Evolutionary conservation across 306 rosid genomes (phyloP).

Genomic region (Macrotyloma uniflorum): DNA sequence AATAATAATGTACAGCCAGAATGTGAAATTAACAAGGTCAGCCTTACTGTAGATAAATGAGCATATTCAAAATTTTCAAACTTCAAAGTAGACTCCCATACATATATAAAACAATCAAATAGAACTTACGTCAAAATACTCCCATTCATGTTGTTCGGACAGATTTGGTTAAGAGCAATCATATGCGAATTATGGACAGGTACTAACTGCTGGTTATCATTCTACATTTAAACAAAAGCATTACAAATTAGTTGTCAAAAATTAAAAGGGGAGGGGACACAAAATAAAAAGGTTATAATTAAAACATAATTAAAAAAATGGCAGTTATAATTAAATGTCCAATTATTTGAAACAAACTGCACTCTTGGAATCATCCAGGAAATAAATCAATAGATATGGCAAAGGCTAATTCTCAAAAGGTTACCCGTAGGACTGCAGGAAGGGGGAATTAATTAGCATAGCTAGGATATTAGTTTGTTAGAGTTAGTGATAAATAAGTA

Average conservation of each 20-base stretch:
- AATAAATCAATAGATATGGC: background rate
- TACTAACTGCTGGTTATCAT: slow-evolving; percentile 64
- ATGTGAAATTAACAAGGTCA: slow-evolving; percentile 18
- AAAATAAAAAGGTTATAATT: background rate
- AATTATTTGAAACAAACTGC: background rate
- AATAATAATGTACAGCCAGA: slow-evolving; percentile 1
- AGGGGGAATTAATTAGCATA: background rate
- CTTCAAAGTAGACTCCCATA: background rate
- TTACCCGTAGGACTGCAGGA: background rate
- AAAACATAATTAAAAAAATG: background rate
- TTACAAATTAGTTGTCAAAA: slow-evolving; percentile 34
- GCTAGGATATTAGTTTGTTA: background rate
- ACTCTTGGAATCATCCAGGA: slow-evolving; percentile 27
- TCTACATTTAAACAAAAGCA: slow-evolving; percentile 52
- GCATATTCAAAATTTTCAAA: slow-evolving; percentile 12
- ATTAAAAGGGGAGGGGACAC: background rate
- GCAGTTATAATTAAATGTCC: background rate
- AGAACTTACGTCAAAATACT: slow-evolving; percentile 79
- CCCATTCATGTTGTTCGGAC: slow-evolving; percentile 79
- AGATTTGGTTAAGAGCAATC: slow-evolving; percentile 65
- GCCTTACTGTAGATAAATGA: slow-evolving; percentile 16
- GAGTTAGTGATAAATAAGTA: background rate
- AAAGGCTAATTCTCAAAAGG: slow-evolving; percentile 14
- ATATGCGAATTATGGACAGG: slow-evolving; percentile 78
- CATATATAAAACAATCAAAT: background rate